Conservation (phyloP, 169 alveolate species). For the Hammondia hammondi region DNA sequence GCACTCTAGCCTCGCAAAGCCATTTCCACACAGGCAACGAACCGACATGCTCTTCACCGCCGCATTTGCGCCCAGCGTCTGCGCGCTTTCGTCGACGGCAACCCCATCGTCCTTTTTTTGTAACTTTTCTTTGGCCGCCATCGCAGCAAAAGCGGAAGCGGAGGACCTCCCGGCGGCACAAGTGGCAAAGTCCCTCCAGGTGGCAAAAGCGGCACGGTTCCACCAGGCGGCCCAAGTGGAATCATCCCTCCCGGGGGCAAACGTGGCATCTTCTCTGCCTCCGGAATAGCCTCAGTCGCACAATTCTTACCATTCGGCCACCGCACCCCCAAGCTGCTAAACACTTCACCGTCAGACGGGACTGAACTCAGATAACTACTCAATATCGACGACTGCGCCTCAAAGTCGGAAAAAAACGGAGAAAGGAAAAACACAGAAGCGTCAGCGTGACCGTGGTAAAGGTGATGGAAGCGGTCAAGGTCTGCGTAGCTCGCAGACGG, state of each 20-base stretch:
- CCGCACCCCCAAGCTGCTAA: background rate
- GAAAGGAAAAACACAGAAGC: too few species aligned
- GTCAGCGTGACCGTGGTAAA: too few species aligned
- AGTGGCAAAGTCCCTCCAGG: background rate
- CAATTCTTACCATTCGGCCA: background rate
- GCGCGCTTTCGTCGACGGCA: slow-evolving; percentile 84
- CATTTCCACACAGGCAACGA: too few species aligned
- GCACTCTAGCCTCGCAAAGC: too few species aligned
- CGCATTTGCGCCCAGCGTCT: slow-evolving; percentile 81
- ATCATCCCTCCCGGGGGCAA: too few species aligned
- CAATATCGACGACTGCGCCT: too few species aligned
- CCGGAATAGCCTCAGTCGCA: background rate
- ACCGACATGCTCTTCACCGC: slow-evolving; percentile 60
- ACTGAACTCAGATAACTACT: too few species aligned
- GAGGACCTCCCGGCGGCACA: background rate
- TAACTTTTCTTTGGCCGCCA: slow-evolving; percentile 81
- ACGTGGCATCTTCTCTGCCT: background rate
- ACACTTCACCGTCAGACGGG: background rate
- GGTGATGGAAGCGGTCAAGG: too few species aligned
- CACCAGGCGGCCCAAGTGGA: too few species aligned
- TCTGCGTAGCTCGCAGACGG: too few species aligned
- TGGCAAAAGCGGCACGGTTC: background rate
- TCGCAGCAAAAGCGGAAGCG: slow-evolving; percentile 71
- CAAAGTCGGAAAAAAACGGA: too few species aligned
- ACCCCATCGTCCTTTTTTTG: slow-evolving; percentile 79